These are phyloP conservation scores for Boechera stricta DNA, from an alignment of 345 rosid species.

Conservation along the genomic window DNA sequence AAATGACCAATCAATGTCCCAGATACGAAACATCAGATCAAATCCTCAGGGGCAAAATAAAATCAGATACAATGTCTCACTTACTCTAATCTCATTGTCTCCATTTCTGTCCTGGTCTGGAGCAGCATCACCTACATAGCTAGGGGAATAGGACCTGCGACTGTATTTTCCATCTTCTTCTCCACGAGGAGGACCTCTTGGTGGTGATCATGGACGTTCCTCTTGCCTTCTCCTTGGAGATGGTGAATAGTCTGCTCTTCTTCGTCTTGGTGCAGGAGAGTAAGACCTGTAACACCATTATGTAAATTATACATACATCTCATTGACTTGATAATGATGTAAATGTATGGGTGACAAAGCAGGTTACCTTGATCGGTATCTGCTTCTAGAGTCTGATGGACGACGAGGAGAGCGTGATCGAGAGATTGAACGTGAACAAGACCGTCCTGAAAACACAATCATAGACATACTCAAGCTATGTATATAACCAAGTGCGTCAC, in stretches of 20 bases:
- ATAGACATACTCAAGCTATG: slow-evolving; percentile 6
- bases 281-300: slow-evolving; percentile 62
- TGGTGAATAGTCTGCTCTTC: slow-evolving; percentile 63
- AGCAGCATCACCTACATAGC: slow-evolving; percentile 51
- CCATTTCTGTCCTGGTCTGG: slow-evolving; percentile 49
- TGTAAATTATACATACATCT: neutral
- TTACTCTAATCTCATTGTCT: slow-evolving; percentile 60
- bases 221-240: slow-evolving; percentile 77
- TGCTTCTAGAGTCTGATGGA: slow-evolving; percentile 70
- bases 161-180: slow-evolving; percentile 55
- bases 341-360: neutral
- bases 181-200: slow-evolving; percentile 79
- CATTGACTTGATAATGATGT: neutral
- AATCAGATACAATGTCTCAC: slow-evolving; percentile 34
- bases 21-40: neutral
- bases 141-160: slow-evolving; percentile 71
- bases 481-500: neutral
- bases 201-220: slow-evolving; percentile 69
- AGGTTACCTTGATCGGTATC: slow-evolving; percentile 79
- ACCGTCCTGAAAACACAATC: slow-evolving; percentile 62
- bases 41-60: neutral
- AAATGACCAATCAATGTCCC: slow-evolving; percentile 21
- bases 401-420: slow-evolving; percentile 74
- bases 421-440: slow-evolving; percentile 82
- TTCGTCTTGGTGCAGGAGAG: slow-evolving; percentile 74